A percentile compares a stretch with the other conserved stretches of the same genome.
These are phyloP conservation scores for Phytophthora sp. DNA, from an alignment of 352 stramenopile genomes.

Conservation along the genomic window DNA sequence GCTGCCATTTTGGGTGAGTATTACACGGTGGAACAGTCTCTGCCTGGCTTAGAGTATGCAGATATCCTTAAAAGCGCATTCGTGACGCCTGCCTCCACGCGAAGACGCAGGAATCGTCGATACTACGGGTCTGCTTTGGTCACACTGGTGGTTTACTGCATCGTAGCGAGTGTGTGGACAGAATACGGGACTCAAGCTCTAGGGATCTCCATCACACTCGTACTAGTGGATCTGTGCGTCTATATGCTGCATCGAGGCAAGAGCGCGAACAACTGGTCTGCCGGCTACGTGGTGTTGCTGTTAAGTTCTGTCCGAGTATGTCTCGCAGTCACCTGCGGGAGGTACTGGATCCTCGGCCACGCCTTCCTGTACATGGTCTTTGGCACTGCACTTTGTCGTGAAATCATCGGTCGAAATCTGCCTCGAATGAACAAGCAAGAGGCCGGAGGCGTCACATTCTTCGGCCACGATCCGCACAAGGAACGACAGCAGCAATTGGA, in stretches of 20 bases:
- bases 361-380: constrained; percentile 84
- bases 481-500: constrained; percentile 69
- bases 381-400: constrained; percentile 73
- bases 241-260: constrained; percentile 76
- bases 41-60: constrained; percentile 71
- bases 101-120: constrained; percentile 52
- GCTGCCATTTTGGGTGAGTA: constrained; percentile 77
- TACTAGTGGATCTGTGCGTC: constrained; percentile 77
- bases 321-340: constrained; percentile 67
- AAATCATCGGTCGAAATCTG: constrained; percentile 85
- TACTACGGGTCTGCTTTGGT: constrained; percentile 57
- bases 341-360: constrained; percentile 84
- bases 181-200: constrained; percentile 66
- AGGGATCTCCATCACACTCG: constrained; percentile 67
- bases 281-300: constrained; percentile 85
- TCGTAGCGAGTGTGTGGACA: constrained; percentile 62
- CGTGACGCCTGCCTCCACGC: constrained; percentile 61
- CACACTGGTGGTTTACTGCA: constrained; percentile 62
- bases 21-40: constrained; percentile 80
- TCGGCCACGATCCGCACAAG: constrained; percentile 74
- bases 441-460: constrained; percentile 83
- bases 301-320: constrained; percentile 73
- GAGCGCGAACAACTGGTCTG: constrained; percentile 64
- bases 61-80: constrained; percentile 86
- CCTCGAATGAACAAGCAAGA: constrained; percentile 85